Base-by-base conservation (phyloP, 2,329 filamentous ascomycete genomes). In the Alternaria arborescens region DNA sequence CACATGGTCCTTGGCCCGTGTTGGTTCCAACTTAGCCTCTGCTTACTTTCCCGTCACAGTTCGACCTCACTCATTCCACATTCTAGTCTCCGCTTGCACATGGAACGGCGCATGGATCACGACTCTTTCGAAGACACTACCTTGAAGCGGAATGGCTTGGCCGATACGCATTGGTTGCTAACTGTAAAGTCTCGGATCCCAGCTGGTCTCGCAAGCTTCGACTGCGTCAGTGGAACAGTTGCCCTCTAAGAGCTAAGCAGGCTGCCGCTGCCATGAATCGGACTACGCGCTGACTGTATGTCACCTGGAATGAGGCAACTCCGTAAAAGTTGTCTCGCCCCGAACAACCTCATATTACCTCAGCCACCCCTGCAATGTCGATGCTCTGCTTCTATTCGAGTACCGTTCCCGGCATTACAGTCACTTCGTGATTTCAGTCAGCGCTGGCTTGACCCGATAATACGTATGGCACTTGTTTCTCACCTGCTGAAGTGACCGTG, bases 301-400 rank as follows among this genome's bases (percentile, higher is more conserved):
- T 30, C 10, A 12, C 30, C 18, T 48, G 18, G 8, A 20, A 34
- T 32, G 18, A 34, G 14, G 46, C 46, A 8, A 34, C 46, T 26
- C 12, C 28, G 18, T 48, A 18, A 22, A 10, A 16, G 28, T 34
- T 28, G 28, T 12, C 44, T n/a, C 8, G 46, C 30, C 46, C 11
- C 46, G 30, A 48, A 48, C 18, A 48, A 24, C 46, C 46, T 48
- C 46, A 48, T 48, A 34, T 48, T 36, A n/a, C 46, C 46, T 48
- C 46, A 48, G 18, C 18, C 30, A 18, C 20, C 46, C 46, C 46
- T 48, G 46, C 18, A 48, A 24, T 36, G 8, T 30, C 46, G 30
- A 30, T 14, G 3, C 30, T 36, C 18, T 4, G 30, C 16, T 2
- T 36, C 18, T 34, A 22, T 34, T 0, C 16, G 30, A 32, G 14